These are phyloP conservation scores for Lactarius hatsudake DNA, from an alignment of 768 basidiomycete genomes.

Conservation along the genomic window DNA sequence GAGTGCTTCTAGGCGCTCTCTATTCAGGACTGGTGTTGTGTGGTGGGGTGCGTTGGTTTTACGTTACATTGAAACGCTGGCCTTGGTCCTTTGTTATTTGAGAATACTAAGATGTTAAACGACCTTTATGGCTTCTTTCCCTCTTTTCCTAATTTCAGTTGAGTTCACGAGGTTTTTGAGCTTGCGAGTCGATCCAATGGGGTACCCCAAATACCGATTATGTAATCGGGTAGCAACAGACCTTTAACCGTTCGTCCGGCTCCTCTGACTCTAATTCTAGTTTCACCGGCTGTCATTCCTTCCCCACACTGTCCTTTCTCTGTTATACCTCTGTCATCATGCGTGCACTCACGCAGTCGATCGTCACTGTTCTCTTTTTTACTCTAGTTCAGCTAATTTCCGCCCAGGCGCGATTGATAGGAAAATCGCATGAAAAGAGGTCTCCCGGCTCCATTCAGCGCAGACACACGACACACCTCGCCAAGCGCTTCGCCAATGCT, in stretches of 20 bases:
- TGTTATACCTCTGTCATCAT: neutral
- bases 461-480: neutral
- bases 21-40: neutral
- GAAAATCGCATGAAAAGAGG: neutral
- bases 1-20: neutral
- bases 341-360: neutral
- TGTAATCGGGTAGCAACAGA: too few relatives aligned
- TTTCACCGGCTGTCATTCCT: neutral
- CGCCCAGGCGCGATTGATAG: neutral
- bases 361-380: neutral
- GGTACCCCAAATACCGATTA: too few relatives aligned
- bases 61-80: neutral
- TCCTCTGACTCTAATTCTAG: too few relatives aligned
- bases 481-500: conserved; percentile 39
- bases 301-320: neutral
- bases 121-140: conserved; percentile 5
- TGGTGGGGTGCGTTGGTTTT: neutral
- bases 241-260: too few relatives aligned
- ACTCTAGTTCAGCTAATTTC: neutral
- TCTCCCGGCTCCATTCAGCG: neutral
- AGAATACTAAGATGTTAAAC: conserved; percentile 4
- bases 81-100: conserved; percentile 1
- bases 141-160: neutral
- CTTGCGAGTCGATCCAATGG: too few relatives aligned
- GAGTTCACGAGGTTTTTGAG: neutral